A percentile compares a stretch with the other conserved stretches of the same genome.
phyloP scores from a whole-genome alignment of 129 eudicot species.

The Arctium lappa region DNA sequence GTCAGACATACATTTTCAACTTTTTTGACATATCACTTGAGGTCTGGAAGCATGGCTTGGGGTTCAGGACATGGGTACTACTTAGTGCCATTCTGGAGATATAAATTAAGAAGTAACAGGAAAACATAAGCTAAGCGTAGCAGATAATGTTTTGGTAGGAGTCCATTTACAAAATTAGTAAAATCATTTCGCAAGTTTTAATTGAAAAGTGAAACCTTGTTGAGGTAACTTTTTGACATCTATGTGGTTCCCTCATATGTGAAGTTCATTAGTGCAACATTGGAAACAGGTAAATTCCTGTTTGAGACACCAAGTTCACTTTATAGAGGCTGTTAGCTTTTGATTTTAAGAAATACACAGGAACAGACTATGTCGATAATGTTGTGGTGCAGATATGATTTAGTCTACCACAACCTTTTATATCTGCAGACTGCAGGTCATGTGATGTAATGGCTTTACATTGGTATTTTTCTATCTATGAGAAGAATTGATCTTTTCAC shows the following conservation, averaged over 20 bases:
- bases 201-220: not conserved
- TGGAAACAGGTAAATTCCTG: not conserved
- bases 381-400: not conserved
- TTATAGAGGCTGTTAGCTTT: not conserved
- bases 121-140: not conserved
- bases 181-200: not conserved
- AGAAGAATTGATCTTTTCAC: not conserved
- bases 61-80: not conserved
- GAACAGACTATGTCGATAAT: not conserved
- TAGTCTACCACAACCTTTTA: not conserved
- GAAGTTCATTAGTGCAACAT: not conserved
- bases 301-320: not conserved
- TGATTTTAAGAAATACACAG: not conserved
- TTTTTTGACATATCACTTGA: not conserved
- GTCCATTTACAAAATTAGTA: not conserved
- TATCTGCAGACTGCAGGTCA: constrained; percentile 6
- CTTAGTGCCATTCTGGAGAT: not conserved
- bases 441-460: not conserved
- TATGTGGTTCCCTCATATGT: not conserved
- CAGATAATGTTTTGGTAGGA: not conserved
- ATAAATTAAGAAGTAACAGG: not conserved
- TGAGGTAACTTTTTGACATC: not conserved
- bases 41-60: not conserved
- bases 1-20: not conserved
- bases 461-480: not conserved